These are phyloP conservation scores for Boletus rubescentipes DNA, from an alignment of 768 basidiomycete species.

Conservation along the genomic window DNA sequence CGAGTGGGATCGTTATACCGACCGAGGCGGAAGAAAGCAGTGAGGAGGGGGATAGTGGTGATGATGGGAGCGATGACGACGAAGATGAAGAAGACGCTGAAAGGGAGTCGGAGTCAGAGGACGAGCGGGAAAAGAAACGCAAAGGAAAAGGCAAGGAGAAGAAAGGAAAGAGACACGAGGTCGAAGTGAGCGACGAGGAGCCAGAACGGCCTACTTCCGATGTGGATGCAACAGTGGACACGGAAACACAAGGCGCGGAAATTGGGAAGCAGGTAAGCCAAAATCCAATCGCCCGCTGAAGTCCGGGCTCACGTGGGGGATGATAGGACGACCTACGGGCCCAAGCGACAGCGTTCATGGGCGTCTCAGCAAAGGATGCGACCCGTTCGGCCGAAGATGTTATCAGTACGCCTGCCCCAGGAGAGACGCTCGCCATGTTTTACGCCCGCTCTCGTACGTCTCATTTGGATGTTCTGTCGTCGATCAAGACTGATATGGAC, in stretches of 20 bases:
- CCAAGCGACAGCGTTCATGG: constrained; percentile 56
- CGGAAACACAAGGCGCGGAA: constrained; percentile 12
- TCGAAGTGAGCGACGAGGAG: constrained; percentile 32
- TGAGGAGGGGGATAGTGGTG: constrained; percentile 59
- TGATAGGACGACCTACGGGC: constrained; percentile 39
- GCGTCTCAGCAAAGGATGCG: constrained; percentile 55
- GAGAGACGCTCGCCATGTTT: constrained; percentile 81
- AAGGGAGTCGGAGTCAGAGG: constrained; percentile 9
- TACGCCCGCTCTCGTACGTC: constrained; percentile 76
- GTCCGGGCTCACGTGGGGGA: neutral
- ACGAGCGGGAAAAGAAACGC: constrained; percentile 1
- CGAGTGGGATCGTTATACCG: constrained; percentile 58
- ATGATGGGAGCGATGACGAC: constrained; percentile 55
- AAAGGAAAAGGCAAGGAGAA: constrained; percentile 6
- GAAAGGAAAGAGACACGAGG: constrained; percentile 19
- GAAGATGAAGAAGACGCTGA: constrained; percentile 45
- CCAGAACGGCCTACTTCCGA: constrained; percentile 2
- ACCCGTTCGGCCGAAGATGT: constrained; percentile 65
- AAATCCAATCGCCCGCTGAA: too few species aligned
- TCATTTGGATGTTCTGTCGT: neutral
- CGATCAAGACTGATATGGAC: neutral
- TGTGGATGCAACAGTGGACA: neutral
- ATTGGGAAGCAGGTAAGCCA: constrained; percentile 10
- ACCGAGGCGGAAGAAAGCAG: constrained; percentile 63
- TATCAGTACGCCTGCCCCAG: constrained; percentile 77